A percentile compares a stretch with the other conserved stretches of the same genome.
Evolutionary conservation across 768 basidiomycete species (phyloP).

Genomic region (Lanmaoa rubissima): DNA sequence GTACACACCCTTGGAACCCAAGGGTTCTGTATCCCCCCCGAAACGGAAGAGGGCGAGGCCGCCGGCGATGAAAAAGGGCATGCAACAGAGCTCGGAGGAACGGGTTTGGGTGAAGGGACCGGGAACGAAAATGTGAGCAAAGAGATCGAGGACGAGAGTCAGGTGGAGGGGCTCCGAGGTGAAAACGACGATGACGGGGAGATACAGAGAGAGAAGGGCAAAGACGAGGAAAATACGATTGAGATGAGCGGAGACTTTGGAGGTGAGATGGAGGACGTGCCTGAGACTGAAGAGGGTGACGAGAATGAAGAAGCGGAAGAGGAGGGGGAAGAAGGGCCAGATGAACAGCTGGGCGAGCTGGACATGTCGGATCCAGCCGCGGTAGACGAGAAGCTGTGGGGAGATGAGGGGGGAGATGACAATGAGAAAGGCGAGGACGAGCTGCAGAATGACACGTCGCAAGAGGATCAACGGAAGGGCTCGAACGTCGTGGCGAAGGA

Average conservation of each 20-base stretch:
- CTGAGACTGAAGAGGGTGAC: constrained; percentile 46
- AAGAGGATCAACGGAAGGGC: constrained; percentile 39
- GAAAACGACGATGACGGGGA: constrained; percentile 45
- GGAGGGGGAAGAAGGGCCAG: constrained; percentile 54
- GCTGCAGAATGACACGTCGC: constrained; percentile 59
- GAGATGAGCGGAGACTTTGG: constrained; percentile 93
- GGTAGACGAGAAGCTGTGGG: constrained; percentile 97
- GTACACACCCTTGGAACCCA: constrained; percentile 72
- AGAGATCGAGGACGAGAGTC: constrained; percentile 94
- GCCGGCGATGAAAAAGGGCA: constrained; percentile 42
- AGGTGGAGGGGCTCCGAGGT: constrained; percentile 88
- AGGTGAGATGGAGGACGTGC: constrained; percentile 81
- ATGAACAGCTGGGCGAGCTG: constrained; percentile 81
- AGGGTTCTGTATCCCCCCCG: constrained; percentile 92
- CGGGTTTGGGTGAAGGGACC: constrained; percentile 85
- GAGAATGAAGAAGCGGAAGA: constrained; percentile 51
- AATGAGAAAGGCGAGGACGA: constrained; percentile 50
- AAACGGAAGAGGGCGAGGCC: constrained; percentile 56
- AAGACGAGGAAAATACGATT: constrained; percentile 72
- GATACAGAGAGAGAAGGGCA: constrained; percentile 36
- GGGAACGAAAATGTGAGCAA: constrained; percentile 89
- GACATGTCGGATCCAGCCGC: constrained; percentile 80
- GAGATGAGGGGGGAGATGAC: constrained; percentile 67
- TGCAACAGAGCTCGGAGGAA: constrained; percentile 59
- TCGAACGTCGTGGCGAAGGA: constrained; percentile 85